Percentiles rank a stretch among this genome's conserved stretches.
Conservation (phyloP, 2,329 filamentous ascomycete species). For the Colletotrichum gloeosporioides region DNA sequence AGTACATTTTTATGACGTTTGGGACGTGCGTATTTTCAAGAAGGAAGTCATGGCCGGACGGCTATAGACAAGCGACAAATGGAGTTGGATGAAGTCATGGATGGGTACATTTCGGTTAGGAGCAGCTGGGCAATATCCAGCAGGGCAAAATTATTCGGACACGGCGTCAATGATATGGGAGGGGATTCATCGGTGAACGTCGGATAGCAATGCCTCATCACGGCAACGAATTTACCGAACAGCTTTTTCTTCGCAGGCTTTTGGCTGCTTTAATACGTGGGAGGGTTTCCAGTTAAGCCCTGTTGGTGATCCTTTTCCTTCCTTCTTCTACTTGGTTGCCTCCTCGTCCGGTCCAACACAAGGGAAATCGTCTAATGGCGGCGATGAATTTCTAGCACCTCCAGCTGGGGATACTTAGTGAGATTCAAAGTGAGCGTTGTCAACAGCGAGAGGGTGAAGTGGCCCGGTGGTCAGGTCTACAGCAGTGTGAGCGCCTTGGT, state of each 20-base stretch:
- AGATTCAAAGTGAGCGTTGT: neutral
- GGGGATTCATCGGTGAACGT: neutral
- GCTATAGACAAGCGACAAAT: conserved; percentile 31
- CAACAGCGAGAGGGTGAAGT: neutral
- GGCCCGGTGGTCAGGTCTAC: neutral
- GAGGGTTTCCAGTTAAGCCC: neutral
- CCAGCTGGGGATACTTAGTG: neutral
- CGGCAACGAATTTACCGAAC: neutral
- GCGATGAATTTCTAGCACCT: neutral
- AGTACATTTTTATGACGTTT: conserved; percentile 48
- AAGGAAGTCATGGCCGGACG: conserved; percentile 57
- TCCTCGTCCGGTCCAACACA: neutral
- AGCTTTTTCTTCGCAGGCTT: neutral
- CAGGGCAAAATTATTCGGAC: neutral
- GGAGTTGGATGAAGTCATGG: neutral
- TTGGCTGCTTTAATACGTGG: neutral
- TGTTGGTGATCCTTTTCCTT: neutral
- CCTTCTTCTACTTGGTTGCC: neutral
- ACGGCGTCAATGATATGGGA: neutral
- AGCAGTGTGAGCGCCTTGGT: neutral
- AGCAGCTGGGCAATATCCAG: neutral
- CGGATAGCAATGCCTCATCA: neutral
- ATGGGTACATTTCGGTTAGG: neutral
- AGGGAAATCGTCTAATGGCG: neutral
- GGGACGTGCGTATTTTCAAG: conserved; percentile 60